Evolutionary conservation across 805 yeast species (phyloP).

Genomic region (Saturnispora galanensis): DNA sequence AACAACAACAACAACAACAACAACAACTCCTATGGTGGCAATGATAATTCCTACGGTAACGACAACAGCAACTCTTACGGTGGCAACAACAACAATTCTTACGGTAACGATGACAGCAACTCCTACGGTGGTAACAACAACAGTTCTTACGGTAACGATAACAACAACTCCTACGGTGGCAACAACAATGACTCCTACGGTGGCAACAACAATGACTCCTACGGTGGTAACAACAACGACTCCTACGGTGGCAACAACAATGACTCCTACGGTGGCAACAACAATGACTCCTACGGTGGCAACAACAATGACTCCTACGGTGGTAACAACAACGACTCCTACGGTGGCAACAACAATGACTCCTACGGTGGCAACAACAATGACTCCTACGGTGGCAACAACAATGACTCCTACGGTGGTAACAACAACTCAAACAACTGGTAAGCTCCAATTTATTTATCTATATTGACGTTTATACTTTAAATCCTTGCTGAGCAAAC

Average conservation of each 20-base stretch:
- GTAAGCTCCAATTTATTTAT: background rate
- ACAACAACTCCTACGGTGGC: conserved; percentile 22
- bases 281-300: conserved; percentile 18
- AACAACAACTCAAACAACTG: conserved; percentile 9
- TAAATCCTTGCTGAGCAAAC: background rate
- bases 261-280: conserved; percentile 17
- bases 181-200: conserved; percentile 16
- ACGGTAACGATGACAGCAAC: conserved; percentile 16
- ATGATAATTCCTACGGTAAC: conserved; percentile 16
- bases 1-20: no score
- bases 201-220: conserved; percentile 16
- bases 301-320: conserved; percentile 19
- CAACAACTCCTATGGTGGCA: conserved; percentile 25
- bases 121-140: conserved; percentile 24
- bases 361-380: conserved; percentile 12
- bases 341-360: no score
- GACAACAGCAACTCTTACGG: conserved; percentile 17
- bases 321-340: conserved; percentile 6
- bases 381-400: conserved; percentile 10
- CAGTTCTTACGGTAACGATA: conserved; percentile 10
- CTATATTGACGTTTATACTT: background rate
- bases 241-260: conserved; percentile 24
- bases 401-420: no score
- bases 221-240: conserved; percentile 8
- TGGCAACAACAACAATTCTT: conserved; percentile 19